phyloP scores from a whole-genome alignment of 768 basidiomycete species.

The Mycena vitilis region DNA sequence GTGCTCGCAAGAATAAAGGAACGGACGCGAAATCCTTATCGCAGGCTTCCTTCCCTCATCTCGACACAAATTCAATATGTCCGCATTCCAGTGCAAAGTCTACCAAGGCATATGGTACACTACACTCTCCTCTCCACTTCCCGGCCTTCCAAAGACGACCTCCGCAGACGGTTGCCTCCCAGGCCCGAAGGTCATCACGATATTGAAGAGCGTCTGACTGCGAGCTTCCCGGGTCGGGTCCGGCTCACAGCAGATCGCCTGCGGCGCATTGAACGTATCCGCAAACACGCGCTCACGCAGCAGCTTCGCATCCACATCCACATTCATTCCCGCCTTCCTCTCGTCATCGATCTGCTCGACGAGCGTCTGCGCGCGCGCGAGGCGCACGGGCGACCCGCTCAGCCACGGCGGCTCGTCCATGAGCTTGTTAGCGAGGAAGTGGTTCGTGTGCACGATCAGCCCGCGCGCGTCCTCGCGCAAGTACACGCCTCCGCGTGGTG shows the following conservation, averaged over 20 bases:
- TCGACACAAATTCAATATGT: no score
- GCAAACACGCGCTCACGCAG: constrained; percentile 45
- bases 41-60: no score
- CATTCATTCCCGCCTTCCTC: constrained; percentile 34
- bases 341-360: constrained; percentile 38
- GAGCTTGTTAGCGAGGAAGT: constrained; percentile 45
- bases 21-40: no score
- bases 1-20: no score
- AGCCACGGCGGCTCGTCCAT: constrained; percentile 48
- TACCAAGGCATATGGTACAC: no score
- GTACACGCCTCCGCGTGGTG: constrained; percentile 42
- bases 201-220: constrained; percentile 50
- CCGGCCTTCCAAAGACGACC: constrained; percentile 43
- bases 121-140: no score
- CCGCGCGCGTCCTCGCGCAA: constrained; percentile 42
- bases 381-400: constrained; percentile 43
- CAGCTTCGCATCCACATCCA: constrained; percentile 2
- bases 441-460: constrained; percentile 49
- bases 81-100: no score
- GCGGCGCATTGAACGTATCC: constrained; percentile 44
- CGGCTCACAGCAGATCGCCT: constrained; percentile 45
- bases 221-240: constrained; percentile 37
- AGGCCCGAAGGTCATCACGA: constrained; percentile 46
- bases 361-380: constrained; percentile 41
- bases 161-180: constrained; percentile 43